Evolutionary conservation across 139 green algal species (phyloP).

Genomic region (Closterium sp.): DNA sequence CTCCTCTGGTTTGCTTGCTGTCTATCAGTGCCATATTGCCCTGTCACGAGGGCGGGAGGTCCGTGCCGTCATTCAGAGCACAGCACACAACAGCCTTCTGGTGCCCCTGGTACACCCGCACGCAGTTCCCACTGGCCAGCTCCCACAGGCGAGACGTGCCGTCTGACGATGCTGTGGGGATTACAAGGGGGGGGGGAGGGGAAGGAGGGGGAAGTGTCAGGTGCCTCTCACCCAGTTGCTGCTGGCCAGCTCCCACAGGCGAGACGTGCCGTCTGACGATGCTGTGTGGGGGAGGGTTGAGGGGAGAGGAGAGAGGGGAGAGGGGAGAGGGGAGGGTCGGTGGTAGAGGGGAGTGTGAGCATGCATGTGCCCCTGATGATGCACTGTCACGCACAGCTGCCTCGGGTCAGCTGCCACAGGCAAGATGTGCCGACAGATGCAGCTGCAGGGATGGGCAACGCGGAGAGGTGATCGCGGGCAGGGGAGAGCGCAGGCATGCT

Average conservation of each 20-base stretch:
- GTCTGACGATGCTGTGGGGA: conserved; percentile 69
- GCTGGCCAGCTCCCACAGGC: conserved; percentile 83
- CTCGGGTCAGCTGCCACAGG: too few relatives aligned
- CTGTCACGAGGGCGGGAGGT: conserved; percentile 63
- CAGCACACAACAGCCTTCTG: conserved; percentile 88
- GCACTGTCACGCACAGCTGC: too few relatives aligned
- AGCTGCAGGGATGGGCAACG: too few relatives aligned
- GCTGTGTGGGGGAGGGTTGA: conserved; percentile 5
- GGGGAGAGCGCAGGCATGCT: too few relatives aligned
- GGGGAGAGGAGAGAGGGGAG: too few relatives aligned
- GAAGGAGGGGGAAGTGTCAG: conserved; percentile 69
- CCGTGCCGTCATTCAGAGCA: conserved; percentile 88
- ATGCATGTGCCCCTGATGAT: conserved; percentile 90
- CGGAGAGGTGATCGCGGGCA: too few relatives aligned
- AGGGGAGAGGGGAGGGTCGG: neutral
- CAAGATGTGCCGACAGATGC: too few relatives aligned
- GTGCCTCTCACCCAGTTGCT: conserved; percentile 91
- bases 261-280: conserved; percentile 82
- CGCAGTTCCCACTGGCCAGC: conserved; percentile 78
- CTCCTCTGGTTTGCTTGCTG: too few relatives aligned
- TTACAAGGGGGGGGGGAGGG: neutral
- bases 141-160: conserved; percentile 88
- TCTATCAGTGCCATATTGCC: conserved; percentile 88
- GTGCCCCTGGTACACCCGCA: conserved; percentile 93
- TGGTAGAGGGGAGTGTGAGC: conserved; percentile 20